Percentiles rank a stretch among this genome's conserved stretches.
Conservation (phyloP, 2,329 filamentous ascomycete species). For the Alternaria brassicae region DNA sequence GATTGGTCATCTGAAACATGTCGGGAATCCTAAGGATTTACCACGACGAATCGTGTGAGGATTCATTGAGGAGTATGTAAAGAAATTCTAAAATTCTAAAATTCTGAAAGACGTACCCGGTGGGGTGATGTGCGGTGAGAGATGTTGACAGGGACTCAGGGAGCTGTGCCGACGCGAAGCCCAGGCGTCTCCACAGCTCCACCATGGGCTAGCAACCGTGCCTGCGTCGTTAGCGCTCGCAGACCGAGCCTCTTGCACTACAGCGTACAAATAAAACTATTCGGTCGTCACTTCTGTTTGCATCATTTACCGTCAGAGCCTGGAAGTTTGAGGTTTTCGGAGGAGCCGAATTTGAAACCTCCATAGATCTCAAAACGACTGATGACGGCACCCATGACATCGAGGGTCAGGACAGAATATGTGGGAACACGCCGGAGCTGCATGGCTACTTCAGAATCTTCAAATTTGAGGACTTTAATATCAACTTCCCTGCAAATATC, state of each 20-base stretch:
- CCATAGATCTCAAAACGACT: no score
- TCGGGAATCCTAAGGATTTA: conserved; percentile 38
- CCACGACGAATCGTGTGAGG: conserved; percentile 39
- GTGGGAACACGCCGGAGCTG: no score
- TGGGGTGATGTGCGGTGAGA: neutral
- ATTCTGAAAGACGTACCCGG: neutral
- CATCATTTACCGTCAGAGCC: neutral
- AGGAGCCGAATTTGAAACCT: no score
- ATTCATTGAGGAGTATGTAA: conserved; percentile 33
- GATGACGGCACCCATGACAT: no score
- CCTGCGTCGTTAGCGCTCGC: neutral
- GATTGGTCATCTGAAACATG: conserved; percentile 30
- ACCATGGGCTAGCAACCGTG: neutral
- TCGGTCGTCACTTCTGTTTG: neutral
- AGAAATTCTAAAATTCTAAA: conserved; percentile 17
- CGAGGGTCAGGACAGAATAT: no score
- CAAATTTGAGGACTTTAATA: no score
- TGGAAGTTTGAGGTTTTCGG: neutral
- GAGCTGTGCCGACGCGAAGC: conserved; percentile 2
- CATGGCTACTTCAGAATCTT: no score
- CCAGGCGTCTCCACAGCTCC: conserved; percentile 8
- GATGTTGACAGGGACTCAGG: neutral
- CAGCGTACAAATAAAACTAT: neutral
- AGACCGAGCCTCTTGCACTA: neutral
- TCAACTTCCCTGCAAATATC: no score